Conservation (phyloP, 2,329 filamentous ascomycete genomes). For the Botrytis byssoidea region DNA sequence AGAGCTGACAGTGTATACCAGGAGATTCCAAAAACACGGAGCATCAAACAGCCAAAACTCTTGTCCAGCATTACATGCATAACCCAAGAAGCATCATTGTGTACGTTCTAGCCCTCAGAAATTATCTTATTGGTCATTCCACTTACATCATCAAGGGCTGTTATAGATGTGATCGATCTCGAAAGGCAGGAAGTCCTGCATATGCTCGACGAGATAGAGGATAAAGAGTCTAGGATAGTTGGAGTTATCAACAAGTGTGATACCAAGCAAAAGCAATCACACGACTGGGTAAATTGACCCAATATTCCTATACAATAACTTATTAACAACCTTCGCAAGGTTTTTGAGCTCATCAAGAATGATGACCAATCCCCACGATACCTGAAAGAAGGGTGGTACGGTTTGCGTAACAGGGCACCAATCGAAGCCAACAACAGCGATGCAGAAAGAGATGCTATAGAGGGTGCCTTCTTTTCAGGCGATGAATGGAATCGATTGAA, state of each 20-base stretch:
- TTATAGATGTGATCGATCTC: conserved; percentile 43
- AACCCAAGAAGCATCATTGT: conserved; percentile 45
- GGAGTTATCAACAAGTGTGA: conserved; percentile 48
- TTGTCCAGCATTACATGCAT: conserved; percentile 41
- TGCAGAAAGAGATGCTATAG: conserved; percentile 22
- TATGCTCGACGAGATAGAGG: conserved; percentile 33
- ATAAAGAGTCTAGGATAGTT: conserved; percentile 37
- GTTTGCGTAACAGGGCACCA: conserved; percentile 44
- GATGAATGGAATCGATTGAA: conserved; percentile 26
- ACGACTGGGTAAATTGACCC: conserved; percentile 35
- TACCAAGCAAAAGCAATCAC: conserved; percentile 32
- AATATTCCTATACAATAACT: conserved; percentile 24
- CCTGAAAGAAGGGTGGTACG: conserved; percentile 46
- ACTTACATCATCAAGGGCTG: conserved; percentile 37
- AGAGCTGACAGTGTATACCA: neutral
- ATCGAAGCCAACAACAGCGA: conserved; percentile 34
- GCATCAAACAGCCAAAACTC: conserved; percentile 25
- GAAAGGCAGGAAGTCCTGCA: conserved; percentile 42
- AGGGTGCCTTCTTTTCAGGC: conserved; percentile 24
- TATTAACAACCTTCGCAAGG: conserved; percentile 37
- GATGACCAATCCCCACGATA: conserved; percentile 36
- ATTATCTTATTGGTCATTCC: neutral
- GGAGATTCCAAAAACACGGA: conserved; percentile 10
- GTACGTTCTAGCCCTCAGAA: conserved; percentile 11
- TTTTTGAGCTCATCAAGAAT: conserved; percentile 25